Conservation (phyloP, 371 early-diverging fungal species). For the Syncephalis plumigaleata region DNA sequence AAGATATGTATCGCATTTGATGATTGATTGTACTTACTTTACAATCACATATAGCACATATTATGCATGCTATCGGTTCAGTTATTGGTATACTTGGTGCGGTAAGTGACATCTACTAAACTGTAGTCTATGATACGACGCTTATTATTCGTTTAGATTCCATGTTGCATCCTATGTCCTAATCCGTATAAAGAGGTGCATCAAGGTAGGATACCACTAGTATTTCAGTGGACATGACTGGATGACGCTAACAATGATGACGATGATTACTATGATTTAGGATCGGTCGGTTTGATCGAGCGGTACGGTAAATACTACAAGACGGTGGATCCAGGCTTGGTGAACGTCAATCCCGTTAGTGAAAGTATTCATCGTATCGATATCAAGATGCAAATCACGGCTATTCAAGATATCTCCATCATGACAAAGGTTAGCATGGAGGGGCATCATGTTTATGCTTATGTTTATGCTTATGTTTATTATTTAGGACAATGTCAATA, state of each 20-base stretch:
- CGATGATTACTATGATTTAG: constrained; percentile 14
- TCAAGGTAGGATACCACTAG: constrained; percentile 13
- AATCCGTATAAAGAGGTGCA: constrained; percentile 55
- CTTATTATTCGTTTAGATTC: constrained; percentile 12
- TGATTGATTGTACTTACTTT: too few relatives aligned
- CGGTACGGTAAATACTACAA: constrained; percentile 75
- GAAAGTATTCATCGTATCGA: constrained; percentile 38
- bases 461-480: constrained; percentile 3
- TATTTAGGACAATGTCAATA: constrained; percentile 51
- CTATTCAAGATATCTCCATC: constrained; percentile 12
- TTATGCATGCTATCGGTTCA: neutral
- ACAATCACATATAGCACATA: too few relatives aligned
- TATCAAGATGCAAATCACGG: constrained; percentile 16
- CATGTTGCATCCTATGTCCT: constrained; percentile 46
- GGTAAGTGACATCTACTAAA: constrained; percentile 1
- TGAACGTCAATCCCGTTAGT: constrained; percentile 54
- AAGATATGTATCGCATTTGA: too few relatives aligned
- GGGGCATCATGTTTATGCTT: constrained; percentile 2
- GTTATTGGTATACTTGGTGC: constrained; percentile 1
- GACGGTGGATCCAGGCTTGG: constrained; percentile 78
- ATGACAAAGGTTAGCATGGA: constrained; percentile 17
- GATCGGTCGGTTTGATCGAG: constrained; percentile 53
- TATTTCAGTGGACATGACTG: neutral
- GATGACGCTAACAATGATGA: too few relatives aligned
- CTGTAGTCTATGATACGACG: neutral